Base-by-base conservation (phyloP, 2,329 filamentous ascomycete species). In the Aspergillus sp. region DNA sequence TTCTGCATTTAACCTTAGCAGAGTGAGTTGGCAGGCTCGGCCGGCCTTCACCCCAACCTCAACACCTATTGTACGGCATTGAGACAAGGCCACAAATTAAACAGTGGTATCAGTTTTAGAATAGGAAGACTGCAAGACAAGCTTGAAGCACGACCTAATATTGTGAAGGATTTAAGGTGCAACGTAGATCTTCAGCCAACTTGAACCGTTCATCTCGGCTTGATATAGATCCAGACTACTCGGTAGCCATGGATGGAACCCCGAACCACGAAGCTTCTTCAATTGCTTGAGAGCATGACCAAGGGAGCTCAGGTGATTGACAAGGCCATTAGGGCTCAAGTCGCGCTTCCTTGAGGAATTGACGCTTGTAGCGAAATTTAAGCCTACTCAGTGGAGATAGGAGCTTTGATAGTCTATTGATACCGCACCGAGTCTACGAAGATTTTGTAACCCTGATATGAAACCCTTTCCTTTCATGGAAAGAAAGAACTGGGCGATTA, bases 401-500 rank as follows among this genome's bases (percentile, higher is more conserved):
- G 34, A 15, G 34, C 15, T 15, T 15, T 13, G 11, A 3, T 13
- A 2, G 45, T 47, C 22, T 47, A 22, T 7, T 15, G 13, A 47
- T 47, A 47, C n/a, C 6, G 22, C 6, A 19, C 9, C 15, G 2
- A 19, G 13, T 48, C 46, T 48, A 48, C 46, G 41, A 8, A 31
- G 17, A 34, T 25, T 31, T 77, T 80, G 76, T 80, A 74, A 76
- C 79, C 79, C 79, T 81, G 79, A 80, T 79, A 81, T 81, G 79
- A 81, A 81, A 81, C 79, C 79, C 78, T 67, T 73, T 71, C 67
- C 70, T 73, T 72, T 77, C 79, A 80, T 80, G 64, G 79, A 71
- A 62, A 79, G 78, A 79, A 72, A 72, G 73, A 73, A 79, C 75
- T 76, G 79, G 76, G 79, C 79, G 79, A 81, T 81, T 81, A 81